These are phyloP conservation scores for Ziziphus jujuba DNA, from an alignment of 306 rosid species.

Conservation along the genomic window DNA sequence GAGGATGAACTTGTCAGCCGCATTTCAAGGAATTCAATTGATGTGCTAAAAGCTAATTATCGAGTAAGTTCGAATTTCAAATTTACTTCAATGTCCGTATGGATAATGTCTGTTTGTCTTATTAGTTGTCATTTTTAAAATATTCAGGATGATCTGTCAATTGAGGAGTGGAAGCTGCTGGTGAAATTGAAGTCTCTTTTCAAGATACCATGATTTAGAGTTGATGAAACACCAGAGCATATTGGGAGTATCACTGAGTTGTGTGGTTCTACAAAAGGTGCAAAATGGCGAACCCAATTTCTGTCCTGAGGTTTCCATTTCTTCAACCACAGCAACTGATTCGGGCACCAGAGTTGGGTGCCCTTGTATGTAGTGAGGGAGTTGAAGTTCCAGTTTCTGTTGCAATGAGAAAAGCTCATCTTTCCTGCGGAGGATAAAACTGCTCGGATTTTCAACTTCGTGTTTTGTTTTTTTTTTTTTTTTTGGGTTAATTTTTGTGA, in stretches of 20 bases:
- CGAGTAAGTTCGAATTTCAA: conserved; percentile 55
- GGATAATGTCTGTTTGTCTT: not conserved
- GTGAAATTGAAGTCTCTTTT: conserved; percentile 79
- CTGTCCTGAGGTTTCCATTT: too few species aligned
- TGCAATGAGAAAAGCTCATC: too few species aligned
- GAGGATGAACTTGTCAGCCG: conserved; percentile 96
- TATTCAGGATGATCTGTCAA: conserved; percentile 66
- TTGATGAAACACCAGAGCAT: not conserved
- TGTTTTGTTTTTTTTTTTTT: too few species aligned
- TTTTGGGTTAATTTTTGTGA: too few species aligned
- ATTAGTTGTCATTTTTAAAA: not conserved
- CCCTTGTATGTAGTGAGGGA: too few species aligned
- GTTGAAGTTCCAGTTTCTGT: too few species aligned
- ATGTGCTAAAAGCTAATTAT: conserved; percentile 72
- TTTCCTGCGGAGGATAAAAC: too few species aligned
- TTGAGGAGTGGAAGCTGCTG: conserved; percentile 80
- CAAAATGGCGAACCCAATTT: too few species aligned
- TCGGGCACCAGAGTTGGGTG: too few species aligned
- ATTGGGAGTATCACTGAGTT: not conserved
- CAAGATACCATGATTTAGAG: conserved; percentile 59
- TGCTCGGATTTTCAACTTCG: too few species aligned
- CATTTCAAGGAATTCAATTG: conserved; percentile 84
- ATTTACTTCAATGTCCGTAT: not conserved
- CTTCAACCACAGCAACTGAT: too few species aligned
- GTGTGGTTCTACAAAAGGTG: too few species aligned